phyloP scores from a whole-genome alignment of 2,329 filamentous ascomycete genomes.

The Tolypocladium inflatum region DNA sequence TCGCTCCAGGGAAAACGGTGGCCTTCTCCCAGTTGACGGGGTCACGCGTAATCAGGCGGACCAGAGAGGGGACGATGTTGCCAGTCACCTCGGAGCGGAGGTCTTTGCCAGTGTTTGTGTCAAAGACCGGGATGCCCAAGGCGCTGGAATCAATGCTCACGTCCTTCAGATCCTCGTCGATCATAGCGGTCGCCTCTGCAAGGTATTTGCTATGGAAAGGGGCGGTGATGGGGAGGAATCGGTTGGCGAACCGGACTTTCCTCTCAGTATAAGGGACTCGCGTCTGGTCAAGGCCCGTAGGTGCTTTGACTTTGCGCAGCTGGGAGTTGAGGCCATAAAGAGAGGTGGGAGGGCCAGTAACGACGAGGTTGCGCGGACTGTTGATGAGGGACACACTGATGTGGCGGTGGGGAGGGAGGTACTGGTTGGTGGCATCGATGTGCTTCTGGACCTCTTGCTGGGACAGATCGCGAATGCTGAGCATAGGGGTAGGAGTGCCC shows the following conservation, averaged over 20 bases:
- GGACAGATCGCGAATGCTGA: slow-evolving; percentile 91
- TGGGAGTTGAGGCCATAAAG: slow-evolving; percentile 93
- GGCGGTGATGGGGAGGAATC: slow-evolving; percentile 93
- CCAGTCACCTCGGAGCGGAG: slow-evolving; percentile 59
- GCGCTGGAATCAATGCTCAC: slow-evolving; percentile 64
- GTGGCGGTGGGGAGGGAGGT: slow-evolving; percentile 84
- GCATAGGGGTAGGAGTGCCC: slow-evolving; percentile 92
- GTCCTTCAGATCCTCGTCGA: slow-evolving; percentile 80
- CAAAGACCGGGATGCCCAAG: slow-evolving; percentile 77
- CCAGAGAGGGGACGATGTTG: slow-evolving; percentile 75
- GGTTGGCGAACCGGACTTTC: slow-evolving; percentile 92
- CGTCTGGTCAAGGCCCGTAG: slow-evolving; percentile 94
- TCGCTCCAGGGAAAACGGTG: slow-evolving; percentile 81
- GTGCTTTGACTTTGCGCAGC: slow-evolving; percentile 91
- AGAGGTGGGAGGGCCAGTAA: slow-evolving; percentile 91
- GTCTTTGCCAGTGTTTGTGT: slow-evolving; percentile 84
- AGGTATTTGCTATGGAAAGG: slow-evolving; percentile 98
- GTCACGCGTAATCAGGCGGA: slow-evolving; percentile 91
- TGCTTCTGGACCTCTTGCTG: slow-evolving; percentile 86
- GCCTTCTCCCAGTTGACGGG: slow-evolving; percentile 94
- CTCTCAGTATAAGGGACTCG: slow-evolving; percentile 90
- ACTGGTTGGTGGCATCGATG: slow-evolving; percentile 93
- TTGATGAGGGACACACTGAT: slow-evolving; percentile 94
- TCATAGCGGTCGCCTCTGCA: slow-evolving; percentile 67
- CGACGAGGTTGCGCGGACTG: slow-evolving; percentile 92